These are phyloP conservation scores for Penicillium samsonianum DNA, from an alignment of 495 filamentous ascomycete genomes.

Conservation along the genomic window DNA sequence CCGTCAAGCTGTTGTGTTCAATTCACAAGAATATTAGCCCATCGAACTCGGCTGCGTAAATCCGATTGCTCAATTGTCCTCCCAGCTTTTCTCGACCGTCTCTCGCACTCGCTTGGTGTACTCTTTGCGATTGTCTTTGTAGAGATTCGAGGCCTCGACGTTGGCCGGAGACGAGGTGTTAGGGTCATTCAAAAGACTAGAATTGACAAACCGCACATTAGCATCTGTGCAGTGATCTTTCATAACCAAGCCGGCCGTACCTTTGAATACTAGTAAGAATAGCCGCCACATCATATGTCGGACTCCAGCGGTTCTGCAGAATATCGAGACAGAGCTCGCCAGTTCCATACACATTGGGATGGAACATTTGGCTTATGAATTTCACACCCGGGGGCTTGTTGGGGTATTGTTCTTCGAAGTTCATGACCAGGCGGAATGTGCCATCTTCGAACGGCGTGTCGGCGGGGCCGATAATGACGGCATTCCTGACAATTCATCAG, in stretches of 20 bases:
- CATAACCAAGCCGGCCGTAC: constrained; percentile 47
- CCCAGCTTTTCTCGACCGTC: constrained; percentile 99
- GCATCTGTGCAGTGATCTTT: background rate
- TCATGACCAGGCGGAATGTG: constrained; percentile 96
- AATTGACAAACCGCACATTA: constrained; percentile 6
- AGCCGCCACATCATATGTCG: constrained; percentile 96
- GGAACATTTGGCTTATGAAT: constrained; percentile 99
- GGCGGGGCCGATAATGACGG: constrained; percentile 95
- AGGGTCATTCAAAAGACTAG: constrained; percentile 93
- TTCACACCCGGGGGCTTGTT: constrained; percentile 98
- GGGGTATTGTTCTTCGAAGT: constrained; percentile 97
- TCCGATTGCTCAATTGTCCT: constrained; percentile 50
- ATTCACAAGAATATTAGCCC: constrained; percentile 9
- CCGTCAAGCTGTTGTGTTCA: constrained; percentile 19
- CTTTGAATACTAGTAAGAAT: constrained; percentile 98
- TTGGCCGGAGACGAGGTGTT: constrained; percentile 98
- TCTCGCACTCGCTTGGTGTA: constrained; percentile 94
- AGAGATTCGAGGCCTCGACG: constrained; percentile 96
- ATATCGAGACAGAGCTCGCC: constrained; percentile 97
- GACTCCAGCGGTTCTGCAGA: constrained; percentile 97
- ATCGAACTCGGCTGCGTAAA: constrained; percentile 9
- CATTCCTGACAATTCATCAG: constrained; percentile 69
- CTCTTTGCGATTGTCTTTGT: constrained; percentile 96
- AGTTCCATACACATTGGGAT: constrained; percentile 96
- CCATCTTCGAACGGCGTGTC: constrained; percentile 99